Evolutionary conservation across 2,329 filamentous ascomycete species (phyloP).

Genomic region (Cytospora mali): DNA sequence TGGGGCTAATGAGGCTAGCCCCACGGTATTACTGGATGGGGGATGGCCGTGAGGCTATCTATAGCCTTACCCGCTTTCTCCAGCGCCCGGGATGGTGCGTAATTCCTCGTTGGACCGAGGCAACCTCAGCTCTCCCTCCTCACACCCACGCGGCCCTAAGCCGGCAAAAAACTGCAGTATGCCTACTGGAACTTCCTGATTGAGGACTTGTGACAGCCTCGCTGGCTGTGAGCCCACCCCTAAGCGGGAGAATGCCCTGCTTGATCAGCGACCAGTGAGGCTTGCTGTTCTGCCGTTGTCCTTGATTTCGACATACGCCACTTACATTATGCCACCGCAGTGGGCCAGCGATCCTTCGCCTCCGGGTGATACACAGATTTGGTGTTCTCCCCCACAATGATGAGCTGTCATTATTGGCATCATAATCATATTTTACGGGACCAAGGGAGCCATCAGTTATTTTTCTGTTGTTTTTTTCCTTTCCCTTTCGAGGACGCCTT

Average conservation of each 20-base stretch:
- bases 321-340: conserved; percentile 2
- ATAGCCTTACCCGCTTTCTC: conserved; percentile 21
- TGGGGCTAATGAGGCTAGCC: conserved; percentile 4
- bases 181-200: background rate
- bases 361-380: conserved; percentile 2
- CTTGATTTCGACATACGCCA: background rate
- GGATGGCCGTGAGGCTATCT: conserved; percentile 13
- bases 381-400: conserved; percentile 10
- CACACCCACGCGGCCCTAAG: background rate
- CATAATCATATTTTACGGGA: background rate
- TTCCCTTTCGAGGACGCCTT: conserved; percentile 6
- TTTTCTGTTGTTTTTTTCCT: background rate
- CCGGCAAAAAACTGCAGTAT: background rate
- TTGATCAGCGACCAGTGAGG: conserved; percentile 6
- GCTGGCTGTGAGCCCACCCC: background rate
- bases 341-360: conserved; percentile 21
- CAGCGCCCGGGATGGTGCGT: background rate
- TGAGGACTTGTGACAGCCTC: conserved; percentile 1
- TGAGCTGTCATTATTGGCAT: conserved; percentile 5
- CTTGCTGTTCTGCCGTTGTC: no score
- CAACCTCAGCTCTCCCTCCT: background rate
- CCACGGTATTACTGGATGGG: conserved; percentile 10
- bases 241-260: background rate
- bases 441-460: background rate
- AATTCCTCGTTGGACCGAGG: background rate